Evolutionary conservation across 2,329 filamentous ascomycete species (phyloP), one percentile per base, ranked within the genome.

Genomic region (Delphinella strobiligena): DNA sequence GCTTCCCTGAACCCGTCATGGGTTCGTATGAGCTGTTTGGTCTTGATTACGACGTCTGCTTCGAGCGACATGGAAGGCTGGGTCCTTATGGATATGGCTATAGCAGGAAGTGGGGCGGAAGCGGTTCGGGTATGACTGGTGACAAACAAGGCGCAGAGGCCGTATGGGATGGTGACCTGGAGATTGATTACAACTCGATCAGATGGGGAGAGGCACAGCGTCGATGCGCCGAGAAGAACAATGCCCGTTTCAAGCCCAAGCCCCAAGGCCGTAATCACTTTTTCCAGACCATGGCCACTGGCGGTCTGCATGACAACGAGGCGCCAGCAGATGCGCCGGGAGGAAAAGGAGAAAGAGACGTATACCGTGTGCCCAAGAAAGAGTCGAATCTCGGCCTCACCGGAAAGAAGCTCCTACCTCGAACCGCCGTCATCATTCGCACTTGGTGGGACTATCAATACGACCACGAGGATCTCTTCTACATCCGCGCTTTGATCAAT

Each of bases 71-170:
- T 55, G 89, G 89, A 3, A 75, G 87, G 47, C 75, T 91, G 19
- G 88, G 85, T 0, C 83, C 89, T 0, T 98, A 98, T 51, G 89
- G 89, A 0, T 75, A 86, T 45, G 89, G 89, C 7, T 96, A 96
- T 58, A 84, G 82, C 22, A 67, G 72, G 24, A 77, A 78, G 42
- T 77, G 72, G 47, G 89, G 89, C 10, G 89, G 89, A 2, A 77
- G 82, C 18, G 87, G 89, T 4, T 78, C 83, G n/a, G 88, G 85
- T 9, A 74, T 93, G 59, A 78, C 87, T 51, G 86, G 86, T 16
- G 83, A 95, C 46, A 77, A 72, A 36, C 82, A 91, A 48, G 88
- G 86, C 3, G 72, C 77, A n/a, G 81, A 88, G 31, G 66, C 72
- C 16, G 79, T 93, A 7, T 95, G 88, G 87, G 68, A 74, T 10